Base-by-base conservation (phyloP, 805 yeast species). In the Candida insectalens region DNA sequence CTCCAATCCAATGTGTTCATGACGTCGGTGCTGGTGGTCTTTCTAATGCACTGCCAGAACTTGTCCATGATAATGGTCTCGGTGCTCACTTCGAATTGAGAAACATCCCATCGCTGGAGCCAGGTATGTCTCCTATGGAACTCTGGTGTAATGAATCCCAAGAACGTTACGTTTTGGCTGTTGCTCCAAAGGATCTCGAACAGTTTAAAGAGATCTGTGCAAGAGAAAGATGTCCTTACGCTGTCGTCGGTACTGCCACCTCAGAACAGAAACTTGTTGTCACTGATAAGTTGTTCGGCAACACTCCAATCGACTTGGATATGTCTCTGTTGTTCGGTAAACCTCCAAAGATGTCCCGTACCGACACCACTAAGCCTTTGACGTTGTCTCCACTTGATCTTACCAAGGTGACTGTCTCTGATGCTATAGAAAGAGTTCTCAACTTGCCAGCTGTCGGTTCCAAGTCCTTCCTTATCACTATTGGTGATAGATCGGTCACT, bases 21-120 rank as follows among this genome's bases (percentile, higher is more conserved):
- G 99, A 92, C 62, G 98, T 92, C 30, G 99, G 99, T 60, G 99
- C 99, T 32, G 99, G 99, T 59, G 99, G 99, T 32, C 67, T 92
- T 44, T 87, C 96, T 15, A 92, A 92, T 51, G 99, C 98, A 6
- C 67, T 92, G 47, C 96, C 99, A 7, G 99, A 92, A 63, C 70
- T 92, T 44, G 98, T 92, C 18, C 96, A 92, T 53, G 99, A 92
- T 58, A 92, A 92, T 56, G 92, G 83, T 44, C 70, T 92, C 42
- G 99, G 99, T 56, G 99, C 96, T 19, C 69, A 57, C 43, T 92
- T 92, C 43, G 96, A 92, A 59, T 69, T 92, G 44, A 77, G 99
- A 61, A 82, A 88, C 36, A 80, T 92, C 37, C 73, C 94, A 36
- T 79, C 87, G 25, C 71, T 87, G 44, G 99, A 92, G 59, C 94